Evolutionary conservation across 108 stramenopile genomes (phyloP), one percentile per base, ranked within the genome.

Genomic region (Seminavis robusta): DNA sequence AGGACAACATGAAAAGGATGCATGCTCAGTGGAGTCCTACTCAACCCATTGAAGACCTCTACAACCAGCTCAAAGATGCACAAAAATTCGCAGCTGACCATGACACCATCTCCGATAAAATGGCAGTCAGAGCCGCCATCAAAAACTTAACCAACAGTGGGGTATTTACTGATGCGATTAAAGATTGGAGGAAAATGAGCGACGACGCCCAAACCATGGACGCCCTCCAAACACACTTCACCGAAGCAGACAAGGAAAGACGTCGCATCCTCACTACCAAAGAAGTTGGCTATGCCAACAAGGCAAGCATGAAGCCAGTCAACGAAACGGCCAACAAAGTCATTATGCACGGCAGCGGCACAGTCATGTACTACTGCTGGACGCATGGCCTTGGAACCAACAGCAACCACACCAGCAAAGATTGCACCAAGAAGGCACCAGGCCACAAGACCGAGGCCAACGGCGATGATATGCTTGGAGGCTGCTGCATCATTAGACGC

Each of bases 1-100:
- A 44, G 13, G 28, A 21, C 28, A 64, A 64, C 16, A 24, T 17
- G 11, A 29, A 28, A 9, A 6, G 32, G 3, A 52, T 55, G 4
- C 16, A 3, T 3, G 28, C 19, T 7, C 24, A n/a, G 29, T 64
- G 63, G 60, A 46, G 55, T 45, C 63, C 63, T 3, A 25, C 41
- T 25, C 8, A 54, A 39, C 53, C 53, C 7, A 54, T 64, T 17
- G 53, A 27, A 10, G 7, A 19, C 28, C 9, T 64, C 5, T 64
- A 40, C 41, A 33, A 2, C 26, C 41, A 25, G 26, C 16, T 55
- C 30, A 45, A 4, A 7, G 17, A 43, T 16, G 31, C 55, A 7
- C 28, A 26, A 8, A 54, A 53, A 13, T 21, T 4, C 13, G 20
- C 21, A 4, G 38, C 13, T 4, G 29, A 43, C 13, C 19, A 16